Evolutionary conservation across 257 asterid species (phyloP).

Genomic region (Mentha longifolia): DNA sequence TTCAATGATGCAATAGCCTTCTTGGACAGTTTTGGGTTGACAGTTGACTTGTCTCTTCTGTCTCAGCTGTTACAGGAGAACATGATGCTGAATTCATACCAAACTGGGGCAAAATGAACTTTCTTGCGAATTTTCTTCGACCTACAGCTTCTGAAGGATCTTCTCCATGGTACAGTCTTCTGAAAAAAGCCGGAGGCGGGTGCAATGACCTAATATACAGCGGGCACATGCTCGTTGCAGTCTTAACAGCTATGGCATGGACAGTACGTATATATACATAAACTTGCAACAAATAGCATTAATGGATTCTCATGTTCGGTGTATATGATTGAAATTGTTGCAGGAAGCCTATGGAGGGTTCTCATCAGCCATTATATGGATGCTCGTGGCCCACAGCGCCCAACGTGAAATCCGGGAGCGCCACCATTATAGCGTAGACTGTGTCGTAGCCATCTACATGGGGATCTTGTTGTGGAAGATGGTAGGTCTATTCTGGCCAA

Average conservation of each 20-base stretch:
- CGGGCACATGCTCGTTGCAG: conserved; percentile 98
- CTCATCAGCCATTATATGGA: conserved; percentile 78
- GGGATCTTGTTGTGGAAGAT: conserved; percentile 88
- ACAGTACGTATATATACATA: conserved; percentile 64
- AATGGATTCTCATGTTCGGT: neutral
- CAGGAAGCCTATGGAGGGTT: conserved; percentile 98
- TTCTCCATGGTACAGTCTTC: conserved; percentile 74
- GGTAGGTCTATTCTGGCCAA: conserved; percentile 81
- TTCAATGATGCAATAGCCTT: too few relatives aligned
- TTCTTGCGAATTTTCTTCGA: conserved; percentile 80
- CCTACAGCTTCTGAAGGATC: conserved; percentile 81
- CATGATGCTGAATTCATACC: conserved; percentile 63
- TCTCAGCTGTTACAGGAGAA: conserved; percentile 69
- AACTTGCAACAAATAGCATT: neutral
- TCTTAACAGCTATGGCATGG: conserved; percentile 99
- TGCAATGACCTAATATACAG: conserved; percentile 96
- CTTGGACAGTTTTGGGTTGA: neutral
- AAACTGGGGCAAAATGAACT: conserved; percentile 90
- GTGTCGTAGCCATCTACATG: conserved; percentile 87
- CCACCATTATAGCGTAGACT: conserved; percentile 91
- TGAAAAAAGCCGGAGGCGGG: conserved; percentile 91
- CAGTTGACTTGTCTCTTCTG: conserved; percentile 23
- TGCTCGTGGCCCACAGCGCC: conserved; percentile 84
- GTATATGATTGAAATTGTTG: conserved; percentile 22
- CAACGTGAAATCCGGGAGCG: conserved; percentile 97